These are phyloP conservation scores for Jacaranda mimosifolia DNA, from an alignment of 257 asterid genomes.

Conservation along the genomic window DNA sequence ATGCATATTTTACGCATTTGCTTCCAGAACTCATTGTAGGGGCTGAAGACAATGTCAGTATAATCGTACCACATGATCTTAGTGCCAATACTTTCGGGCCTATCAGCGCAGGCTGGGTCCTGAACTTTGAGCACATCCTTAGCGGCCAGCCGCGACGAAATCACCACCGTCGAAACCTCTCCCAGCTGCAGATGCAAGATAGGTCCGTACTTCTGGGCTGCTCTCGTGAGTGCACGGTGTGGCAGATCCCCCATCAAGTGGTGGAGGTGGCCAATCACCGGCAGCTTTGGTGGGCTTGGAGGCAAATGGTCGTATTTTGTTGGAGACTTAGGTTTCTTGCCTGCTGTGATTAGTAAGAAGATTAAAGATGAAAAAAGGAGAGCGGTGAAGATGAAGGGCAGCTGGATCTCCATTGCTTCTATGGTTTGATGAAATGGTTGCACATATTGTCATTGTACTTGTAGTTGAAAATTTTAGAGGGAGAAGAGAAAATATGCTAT, in stretches of 20 bases:
- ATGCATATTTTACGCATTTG: slow-evolving; percentile 53
- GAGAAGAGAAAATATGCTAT: background rate
- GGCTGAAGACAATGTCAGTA: slow-evolving; percentile 39
- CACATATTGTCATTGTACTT: background rate
- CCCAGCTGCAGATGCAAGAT: slow-evolving; percentile 46
- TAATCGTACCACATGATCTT: slow-evolving; percentile 38
- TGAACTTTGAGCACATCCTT: slow-evolving; percentile 36
- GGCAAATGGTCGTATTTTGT: slow-evolving; percentile 30
- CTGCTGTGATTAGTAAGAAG: slow-evolving; percentile 22
- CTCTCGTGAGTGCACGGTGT: slow-evolving; percentile 27
- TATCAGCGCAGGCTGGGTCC: slow-evolving; percentile 49
- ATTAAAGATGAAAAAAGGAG: slow-evolving; percentile 25
- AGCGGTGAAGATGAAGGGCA: slow-evolving; percentile 32
- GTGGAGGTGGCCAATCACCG: slow-evolving; percentile 55
- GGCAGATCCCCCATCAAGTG: slow-evolving; percentile 43
- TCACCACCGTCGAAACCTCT: slow-evolving; percentile 41
- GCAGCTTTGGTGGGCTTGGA: slow-evolving; percentile 49
- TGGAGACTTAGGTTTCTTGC: background rate
- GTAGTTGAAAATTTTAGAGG: background rate
- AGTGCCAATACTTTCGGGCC: slow-evolving; percentile 39
- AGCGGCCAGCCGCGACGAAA: slow-evolving; percentile 44
- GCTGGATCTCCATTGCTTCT: background rate
- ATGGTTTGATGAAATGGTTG: background rate
- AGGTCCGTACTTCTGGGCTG: slow-evolving; percentile 42
- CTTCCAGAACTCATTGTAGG: slow-evolving; percentile 54